Conservation (phyloP, 164 flowering plant species). For the Berberis vulgaris region DNA sequence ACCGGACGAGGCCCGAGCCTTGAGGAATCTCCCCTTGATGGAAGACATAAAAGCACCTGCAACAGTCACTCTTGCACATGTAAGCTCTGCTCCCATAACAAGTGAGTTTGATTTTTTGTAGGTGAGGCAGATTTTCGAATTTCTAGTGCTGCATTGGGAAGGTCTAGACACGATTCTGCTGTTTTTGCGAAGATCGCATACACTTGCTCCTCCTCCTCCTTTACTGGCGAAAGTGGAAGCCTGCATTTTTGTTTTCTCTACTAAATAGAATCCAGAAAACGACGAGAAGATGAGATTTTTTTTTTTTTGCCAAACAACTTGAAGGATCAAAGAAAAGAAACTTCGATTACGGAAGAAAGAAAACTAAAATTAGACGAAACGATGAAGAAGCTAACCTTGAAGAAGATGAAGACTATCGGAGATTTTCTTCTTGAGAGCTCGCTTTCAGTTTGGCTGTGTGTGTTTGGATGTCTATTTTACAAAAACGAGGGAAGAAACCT, state of each 20-base stretch:
- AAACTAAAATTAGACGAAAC: no score
- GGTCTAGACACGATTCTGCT: constrained; percentile 15
- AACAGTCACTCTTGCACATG: constrained; percentile 20
- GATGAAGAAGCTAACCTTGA: background rate
- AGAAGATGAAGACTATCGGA: background rate
- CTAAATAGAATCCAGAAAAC: background rate
- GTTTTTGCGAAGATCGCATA: constrained; percentile 17
- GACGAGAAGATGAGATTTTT: background rate
- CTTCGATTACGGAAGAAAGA: background rate
- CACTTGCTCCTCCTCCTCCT: constrained; percentile 19
- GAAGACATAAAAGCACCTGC: constrained; percentile 29
- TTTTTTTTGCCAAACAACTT: background rate
- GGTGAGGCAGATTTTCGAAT: constrained; percentile 12
- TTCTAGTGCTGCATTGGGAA: constrained; percentile 14
- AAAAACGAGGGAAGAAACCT: background rate
- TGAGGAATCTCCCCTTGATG: constrained; percentile 47
- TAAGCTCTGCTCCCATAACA: constrained; percentile 40
- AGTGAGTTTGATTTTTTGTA: constrained; percentile 18
- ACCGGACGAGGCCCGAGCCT: constrained; percentile 64
- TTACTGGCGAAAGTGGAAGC: constrained; percentile 29
- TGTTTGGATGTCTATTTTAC: background rate
- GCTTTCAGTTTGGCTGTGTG: background rate
- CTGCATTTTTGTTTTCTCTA: constrained; percentile 45
- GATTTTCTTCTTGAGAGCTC: background rate
- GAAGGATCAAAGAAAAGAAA: background rate